Base-by-base conservation (phyloP, 345 rosid species). In the Linum usitatissimum region DNA sequence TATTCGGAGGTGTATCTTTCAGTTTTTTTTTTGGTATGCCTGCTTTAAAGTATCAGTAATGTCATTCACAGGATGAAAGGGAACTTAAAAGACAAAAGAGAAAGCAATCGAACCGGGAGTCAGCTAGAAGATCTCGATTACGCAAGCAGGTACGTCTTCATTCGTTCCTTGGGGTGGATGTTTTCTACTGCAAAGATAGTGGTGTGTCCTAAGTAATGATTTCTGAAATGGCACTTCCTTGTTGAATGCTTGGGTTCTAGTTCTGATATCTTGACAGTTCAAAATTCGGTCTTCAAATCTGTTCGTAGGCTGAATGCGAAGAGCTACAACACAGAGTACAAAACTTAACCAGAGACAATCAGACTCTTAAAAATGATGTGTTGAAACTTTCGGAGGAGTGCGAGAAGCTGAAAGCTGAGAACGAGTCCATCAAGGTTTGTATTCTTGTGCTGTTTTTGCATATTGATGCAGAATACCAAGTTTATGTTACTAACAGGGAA, bases 101-200 rank as follows among this genome's bases (percentile, higher is more conserved):
- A 77, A 94, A 94, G 83, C 99, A 90, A 64, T 94, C 99, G 49
- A 94, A 94, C 65, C 75, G 99, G 70, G 97, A 94, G 76, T 94
- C 99, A 0, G 99, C 99, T 2, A 82, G 97, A 71, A 81, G 99
- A 66, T 93, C 99, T 55, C 86, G 99, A 79, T 71, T 90, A 75
- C 89, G 99, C 8, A 93, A 93, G 78, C 99, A 93, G 96, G 99
- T 90, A 76, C 18, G 3, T 45, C 18, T 63, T 9, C 10, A 2
- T 56, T 53, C 5, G 57, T 31, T 8, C 54, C 59, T 18, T 34
- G 38, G 5, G 5, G 38, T 53, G 9, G 20, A 21, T 38, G 30
- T 30, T 8, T 23, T 38, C 13, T n/a, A 34, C 8, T 1, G 8
- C 38, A 34, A 34, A 34, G 8, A 34, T 34, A 34, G 38, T 34